Percentiles rank a stretch among this genome's conserved stretches.
Evolutionary conservation across 176 grass and related monocot genomes (phyloP).

Genomic region (Melocanna baccifera): DNA sequence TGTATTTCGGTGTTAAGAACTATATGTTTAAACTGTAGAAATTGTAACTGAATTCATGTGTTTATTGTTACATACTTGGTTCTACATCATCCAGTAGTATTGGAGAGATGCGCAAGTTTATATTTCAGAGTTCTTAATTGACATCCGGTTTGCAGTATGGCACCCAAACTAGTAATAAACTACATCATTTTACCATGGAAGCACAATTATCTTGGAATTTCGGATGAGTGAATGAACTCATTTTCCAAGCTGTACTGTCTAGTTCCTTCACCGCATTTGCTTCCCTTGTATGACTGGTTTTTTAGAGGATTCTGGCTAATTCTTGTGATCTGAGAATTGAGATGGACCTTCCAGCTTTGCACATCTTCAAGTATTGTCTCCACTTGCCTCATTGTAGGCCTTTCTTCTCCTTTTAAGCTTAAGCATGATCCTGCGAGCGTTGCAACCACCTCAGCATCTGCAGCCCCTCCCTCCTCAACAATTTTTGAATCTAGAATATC

Average conservation of each 20-base stretch:
- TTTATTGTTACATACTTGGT: not conserved
- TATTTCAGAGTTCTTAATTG: not conserved
- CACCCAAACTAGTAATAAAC: not conserved
- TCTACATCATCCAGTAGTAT: not conserved
- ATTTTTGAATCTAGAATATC: constrained; percentile 41
- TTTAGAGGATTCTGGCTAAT: not conserved
- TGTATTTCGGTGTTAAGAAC: not conserved
- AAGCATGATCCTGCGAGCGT: constrained; percentile 17
- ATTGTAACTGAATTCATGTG: not conserved
- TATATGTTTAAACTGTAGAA: not conserved
- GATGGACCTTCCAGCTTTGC: not conserved
- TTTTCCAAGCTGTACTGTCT: constrained; percentile 43
- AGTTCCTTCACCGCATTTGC: constrained; percentile 11
- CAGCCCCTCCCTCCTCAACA: constrained; percentile 18
- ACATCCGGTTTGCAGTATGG: not conserved
- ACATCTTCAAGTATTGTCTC: constrained; percentile 31
- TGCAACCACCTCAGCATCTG: constrained; percentile 8
- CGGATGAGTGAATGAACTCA: constrained; percentile 30
- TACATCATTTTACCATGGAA: not conserved
- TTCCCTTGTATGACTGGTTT: not conserved
- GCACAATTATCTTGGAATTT: constrained; percentile 19
- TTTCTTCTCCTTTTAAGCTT: constrained; percentile 43
- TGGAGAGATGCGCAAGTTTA: not conserved
- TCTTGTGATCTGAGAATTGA: not conserved
- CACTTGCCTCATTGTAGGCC: constrained; percentile 43